A percentile compares a stretch with the other conserved stretches of the same genome.
phyloP scores from a whole-genome alignment of 345 rosid genomes.

The Eucalyptus coolabah region DNA sequence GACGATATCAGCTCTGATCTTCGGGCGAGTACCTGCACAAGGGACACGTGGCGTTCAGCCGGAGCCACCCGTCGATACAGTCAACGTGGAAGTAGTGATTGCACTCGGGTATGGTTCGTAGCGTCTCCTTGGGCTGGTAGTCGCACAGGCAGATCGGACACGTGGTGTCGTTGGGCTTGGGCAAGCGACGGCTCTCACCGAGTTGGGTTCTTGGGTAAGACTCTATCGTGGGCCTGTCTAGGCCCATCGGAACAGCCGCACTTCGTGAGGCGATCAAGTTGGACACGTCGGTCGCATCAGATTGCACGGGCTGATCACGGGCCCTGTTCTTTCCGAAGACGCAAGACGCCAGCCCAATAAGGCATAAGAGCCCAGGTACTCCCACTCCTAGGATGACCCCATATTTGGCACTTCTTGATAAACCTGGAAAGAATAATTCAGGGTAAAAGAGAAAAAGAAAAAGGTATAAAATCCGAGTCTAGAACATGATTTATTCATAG shows the following conservation, averaged over 20 bases:
- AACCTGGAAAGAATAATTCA: background rate
- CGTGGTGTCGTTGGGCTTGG: background rate
- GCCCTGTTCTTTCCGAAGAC: background rate
- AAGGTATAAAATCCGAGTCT: background rate
- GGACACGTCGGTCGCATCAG: background rate
- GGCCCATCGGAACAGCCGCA: background rate
- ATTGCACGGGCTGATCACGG: background rate
- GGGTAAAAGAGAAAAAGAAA: background rate
- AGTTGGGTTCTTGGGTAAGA: background rate
- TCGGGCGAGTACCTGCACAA: background rate
- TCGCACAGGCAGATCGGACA: slow-evolving; percentile 6
- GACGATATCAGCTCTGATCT: background rate
- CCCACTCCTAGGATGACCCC: slow-evolving; percentile 1
- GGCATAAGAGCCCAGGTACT: background rate
- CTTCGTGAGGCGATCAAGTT: background rate
- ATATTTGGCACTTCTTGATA: slow-evolving; percentile 2
- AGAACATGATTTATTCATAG: background rate
- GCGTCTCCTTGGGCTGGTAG: background rate
- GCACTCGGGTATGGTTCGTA: slow-evolving; percentile 5
- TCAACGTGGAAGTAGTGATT: slow-evolving; percentile 1
- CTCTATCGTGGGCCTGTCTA: background rate
- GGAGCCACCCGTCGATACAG: slow-evolving; percentile 6
- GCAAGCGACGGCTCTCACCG: slow-evolving; percentile 1
- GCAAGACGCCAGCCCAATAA: background rate
- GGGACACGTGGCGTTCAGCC: background rate